Percentiles rank a stretch among this genome's conserved stretches.
These are phyloP conservation scores for Rhizoclosmatium sp. DNA, from an alignment of 192 early-diverging fungal genomes.

Conservation along the genomic window DNA sequence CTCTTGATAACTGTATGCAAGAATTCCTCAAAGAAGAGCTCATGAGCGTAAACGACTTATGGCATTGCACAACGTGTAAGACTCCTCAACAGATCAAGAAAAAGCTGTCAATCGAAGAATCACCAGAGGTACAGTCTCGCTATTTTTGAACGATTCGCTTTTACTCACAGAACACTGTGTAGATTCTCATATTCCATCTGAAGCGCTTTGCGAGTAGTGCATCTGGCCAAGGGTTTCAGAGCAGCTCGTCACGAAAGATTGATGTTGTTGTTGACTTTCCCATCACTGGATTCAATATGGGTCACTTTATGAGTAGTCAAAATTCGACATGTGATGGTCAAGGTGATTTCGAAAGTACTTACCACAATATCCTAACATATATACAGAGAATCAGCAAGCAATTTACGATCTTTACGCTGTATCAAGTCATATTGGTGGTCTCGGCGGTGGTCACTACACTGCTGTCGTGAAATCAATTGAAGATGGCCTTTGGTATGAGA, in stretches of 20 bases:
- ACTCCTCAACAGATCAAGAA: constrained; percentile 59
- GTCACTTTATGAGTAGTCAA: constrained; percentile 65
- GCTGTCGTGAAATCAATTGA: constrained; percentile 63
- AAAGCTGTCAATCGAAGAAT: constrained; percentile 70
- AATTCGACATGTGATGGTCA: not conserved
- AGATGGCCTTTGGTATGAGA: constrained; percentile 78
- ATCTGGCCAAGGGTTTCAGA: constrained; percentile 70
- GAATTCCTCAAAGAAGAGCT: constrained; percentile 73
- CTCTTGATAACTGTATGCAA: constrained; percentile 54
- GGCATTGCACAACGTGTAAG: constrained; percentile 68
- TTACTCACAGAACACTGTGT: constrained; percentile 47
- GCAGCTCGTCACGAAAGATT: constrained; percentile 63
- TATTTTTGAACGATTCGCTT: constrained; percentile 47
- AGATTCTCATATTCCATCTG: constrained; percentile 82
- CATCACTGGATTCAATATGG: constrained; percentile 67
- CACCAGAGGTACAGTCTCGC: constrained; percentile 57
- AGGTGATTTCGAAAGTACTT: too few species aligned
- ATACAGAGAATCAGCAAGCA: not conserved
- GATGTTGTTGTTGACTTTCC: constrained; percentile 81
- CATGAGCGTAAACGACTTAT: constrained; percentile 65
- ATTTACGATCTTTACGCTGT: constrained; percentile 85
- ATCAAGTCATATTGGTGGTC: constrained; percentile 46
- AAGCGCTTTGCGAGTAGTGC: constrained; percentile 87
- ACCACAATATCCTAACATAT: too few species aligned
- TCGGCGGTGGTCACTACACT: constrained; percentile 66